Percentiles rank a stretch among this genome's conserved stretches.
phyloP scores from a whole-genome alignment of 2,329 filamentous ascomycete species.

The Tolypocladium endophyticum region DNA sequence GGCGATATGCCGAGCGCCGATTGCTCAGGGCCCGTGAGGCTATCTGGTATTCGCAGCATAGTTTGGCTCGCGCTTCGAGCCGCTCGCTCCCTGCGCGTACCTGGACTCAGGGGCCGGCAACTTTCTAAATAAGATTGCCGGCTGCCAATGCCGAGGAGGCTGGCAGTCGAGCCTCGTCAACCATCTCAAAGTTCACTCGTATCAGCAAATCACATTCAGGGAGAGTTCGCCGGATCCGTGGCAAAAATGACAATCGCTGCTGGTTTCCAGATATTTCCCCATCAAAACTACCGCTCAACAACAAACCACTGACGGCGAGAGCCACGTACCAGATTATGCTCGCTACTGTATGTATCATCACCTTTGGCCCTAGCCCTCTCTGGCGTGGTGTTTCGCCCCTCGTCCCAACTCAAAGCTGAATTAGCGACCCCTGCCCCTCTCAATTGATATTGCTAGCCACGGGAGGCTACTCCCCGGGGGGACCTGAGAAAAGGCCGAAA shows the following conservation, averaged over 20 bases:
- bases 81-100: not conserved
- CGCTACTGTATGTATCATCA: slow-evolving; percentile 21
- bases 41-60: not conserved
- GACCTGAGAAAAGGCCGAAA: slow-evolving; percentile 62
- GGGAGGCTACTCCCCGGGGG: slow-evolving; percentile 45
- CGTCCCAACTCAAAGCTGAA: slow-evolving; percentile 1
- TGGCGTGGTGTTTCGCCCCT: not conserved
- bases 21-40: not conserved
- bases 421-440: slow-evolving; percentile 1
- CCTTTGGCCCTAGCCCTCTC: slow-evolving; percentile 5
- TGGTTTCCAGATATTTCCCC: slow-evolving; percentile 16
- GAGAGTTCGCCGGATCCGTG: not conserved
- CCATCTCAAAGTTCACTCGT: not conserved
- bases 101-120: not conserved
- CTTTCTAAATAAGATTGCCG: not conserved
- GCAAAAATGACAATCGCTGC: slow-evolving; percentile 7
- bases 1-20: not conserved
- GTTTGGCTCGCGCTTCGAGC: not conserved
- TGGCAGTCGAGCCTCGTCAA: not conserved
- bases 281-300: slow-evolving; percentile 15
- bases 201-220: not conserved
- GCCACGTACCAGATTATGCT: slow-evolving; percentile 22
- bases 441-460: slow-evolving; percentile 2
- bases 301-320: slow-evolving; percentile 14
- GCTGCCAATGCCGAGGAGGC: not conserved